These are phyloP conservation scores for Stachybotrys echinatus DNA, from an alignment of 2,329 filamentous ascomycete genomes.

Conservation along the genomic window DNA sequence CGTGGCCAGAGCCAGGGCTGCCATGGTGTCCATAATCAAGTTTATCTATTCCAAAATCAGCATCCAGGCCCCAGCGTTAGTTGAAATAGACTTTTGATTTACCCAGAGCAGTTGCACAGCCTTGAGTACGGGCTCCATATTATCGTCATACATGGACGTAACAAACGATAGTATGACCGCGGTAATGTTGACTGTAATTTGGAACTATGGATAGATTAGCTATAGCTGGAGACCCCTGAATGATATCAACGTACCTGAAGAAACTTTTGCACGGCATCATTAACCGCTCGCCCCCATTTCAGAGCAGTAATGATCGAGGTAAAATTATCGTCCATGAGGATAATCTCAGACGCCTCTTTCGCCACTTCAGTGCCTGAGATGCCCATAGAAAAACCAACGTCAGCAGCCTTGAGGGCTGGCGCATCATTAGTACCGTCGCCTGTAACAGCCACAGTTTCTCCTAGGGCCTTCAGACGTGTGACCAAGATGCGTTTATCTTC, in stretches of 20 bases:
- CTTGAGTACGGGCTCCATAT: slow-evolving; percentile 56
- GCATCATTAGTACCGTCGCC: slow-evolving; percentile 65
- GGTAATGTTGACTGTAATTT: slow-evolving; percentile 66
- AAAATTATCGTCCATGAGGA: slow-evolving; percentile 64
- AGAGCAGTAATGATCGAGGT: slow-evolving; percentile 60
- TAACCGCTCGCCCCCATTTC: slow-evolving; percentile 62
- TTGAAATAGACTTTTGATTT: too few species aligned
- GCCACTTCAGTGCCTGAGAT: slow-evolving; percentile 61
- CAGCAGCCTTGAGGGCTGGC: slow-evolving; percentile 59
- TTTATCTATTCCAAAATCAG: too few species aligned
- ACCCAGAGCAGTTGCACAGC: slow-evolving; percentile 65
- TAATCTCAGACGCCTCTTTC: slow-evolving; percentile 62
- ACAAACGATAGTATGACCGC: slow-evolving; percentile 61
- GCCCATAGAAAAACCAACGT: slow-evolving; percentile 65
- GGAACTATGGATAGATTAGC: slow-evolving; percentile 43
- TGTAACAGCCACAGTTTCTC: slow-evolving; percentile 62
- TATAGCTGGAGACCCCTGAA: neutral
- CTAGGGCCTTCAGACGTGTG: slow-evolving; percentile 57
- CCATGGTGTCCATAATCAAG: slow-evolving; percentile 65
- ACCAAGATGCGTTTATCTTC: slow-evolving; percentile 66
- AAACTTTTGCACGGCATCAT: slow-evolving; percentile 64
- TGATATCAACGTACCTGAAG: slow-evolving; percentile 39
- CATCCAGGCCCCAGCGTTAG: too few species aligned
- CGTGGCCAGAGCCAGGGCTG: slow-evolving; percentile 59
- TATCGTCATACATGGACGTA: slow-evolving; percentile 48